Percentiles rank a stretch among this genome's conserved stretches.
phyloP scores from a whole-genome alignment of 2,329 filamentous ascomycete species.

The Aspergillus chevalieri region DNA sequence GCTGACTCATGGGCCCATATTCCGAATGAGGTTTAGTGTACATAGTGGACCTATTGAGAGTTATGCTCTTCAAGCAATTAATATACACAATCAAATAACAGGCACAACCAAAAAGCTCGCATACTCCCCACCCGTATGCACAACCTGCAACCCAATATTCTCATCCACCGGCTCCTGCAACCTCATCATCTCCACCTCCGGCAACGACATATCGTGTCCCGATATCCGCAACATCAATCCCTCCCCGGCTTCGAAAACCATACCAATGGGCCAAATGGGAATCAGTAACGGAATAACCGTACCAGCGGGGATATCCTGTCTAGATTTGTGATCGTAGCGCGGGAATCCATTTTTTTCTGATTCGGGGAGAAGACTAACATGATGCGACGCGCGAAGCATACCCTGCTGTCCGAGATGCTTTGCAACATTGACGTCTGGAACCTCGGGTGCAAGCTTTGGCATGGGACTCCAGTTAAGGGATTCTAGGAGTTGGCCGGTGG shows the following conservation, averaged over 20 bases:
- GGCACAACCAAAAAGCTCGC: background rate
- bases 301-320: slow-evolving; percentile 4
- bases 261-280: slow-evolving; percentile 16
- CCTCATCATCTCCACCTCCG: slow-evolving; percentile 8
- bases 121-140: slow-evolving; percentile 8
- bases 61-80: no score
- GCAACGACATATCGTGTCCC: slow-evolving; percentile 17
- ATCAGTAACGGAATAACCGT: slow-evolving; percentile 12
- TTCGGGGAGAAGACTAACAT: background rate
- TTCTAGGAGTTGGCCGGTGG: slow-evolving; percentile 8
- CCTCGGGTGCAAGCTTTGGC: slow-evolving; percentile 5
- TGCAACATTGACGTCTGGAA: slow-evolving; percentile 10
- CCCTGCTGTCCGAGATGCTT: slow-evolving; percentile 17
- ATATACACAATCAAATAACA: background rate
- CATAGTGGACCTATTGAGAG: no score
- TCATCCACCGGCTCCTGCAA: slow-evolving; percentile 4
- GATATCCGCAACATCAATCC: slow-evolving; percentile 14
- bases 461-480: slow-evolving; percentile 13
- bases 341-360: background rate
- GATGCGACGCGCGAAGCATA: slow-evolving; percentile 15
- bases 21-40: no score
- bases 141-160: slow-evolving; percentile 8
- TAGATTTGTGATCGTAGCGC: slow-evolving; percentile 3
- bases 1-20: no score
- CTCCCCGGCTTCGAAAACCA: slow-evolving; percentile 20